These are phyloP conservation scores for Gypsophila paniculata DNA, from an alignment of 179 eudicot species.

Conservation along the genomic window DNA sequence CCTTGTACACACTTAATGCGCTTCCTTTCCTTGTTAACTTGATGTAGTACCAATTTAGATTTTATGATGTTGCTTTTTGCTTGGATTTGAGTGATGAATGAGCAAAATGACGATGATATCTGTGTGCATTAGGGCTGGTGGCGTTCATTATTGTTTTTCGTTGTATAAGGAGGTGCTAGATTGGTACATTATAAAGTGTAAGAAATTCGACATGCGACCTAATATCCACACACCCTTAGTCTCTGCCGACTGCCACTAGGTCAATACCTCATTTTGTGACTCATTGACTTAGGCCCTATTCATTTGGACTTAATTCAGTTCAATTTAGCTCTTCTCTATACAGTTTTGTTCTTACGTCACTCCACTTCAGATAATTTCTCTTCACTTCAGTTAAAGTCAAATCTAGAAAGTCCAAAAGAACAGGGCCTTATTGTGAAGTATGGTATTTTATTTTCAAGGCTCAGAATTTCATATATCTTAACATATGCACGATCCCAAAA, in stretches of 20 bases:
- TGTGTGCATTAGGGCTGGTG: neutral
- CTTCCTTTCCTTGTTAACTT: too few relatives aligned
- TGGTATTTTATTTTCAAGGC: neutral
- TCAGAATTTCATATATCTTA: too few relatives aligned
- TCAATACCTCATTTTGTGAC: neutral
- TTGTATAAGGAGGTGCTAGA: too few relatives aligned
- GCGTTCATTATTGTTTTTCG: neutral
- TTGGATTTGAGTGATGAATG: neutral
- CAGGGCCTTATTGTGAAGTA: neutral
- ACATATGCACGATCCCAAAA: too few relatives aligned
- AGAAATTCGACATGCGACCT: neutral
- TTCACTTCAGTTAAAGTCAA: too few relatives aligned
- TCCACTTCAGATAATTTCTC: too few relatives aligned
- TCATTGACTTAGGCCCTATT: neutral
- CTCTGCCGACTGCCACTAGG: neutral
- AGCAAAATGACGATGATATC: neutral
- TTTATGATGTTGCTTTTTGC: neutral
- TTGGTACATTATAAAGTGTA: neutral
- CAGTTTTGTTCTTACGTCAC: too few relatives aligned
- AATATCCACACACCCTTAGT: neutral
- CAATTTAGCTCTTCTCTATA: too few relatives aligned
- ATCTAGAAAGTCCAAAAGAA: too few relatives aligned
- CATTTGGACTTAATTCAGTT: too few relatives aligned
- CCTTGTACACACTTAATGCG: neutral
- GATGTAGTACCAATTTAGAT: neutral